Evolutionary conservation across 2,329 filamentous ascomycete genomes (phyloP).

Genomic region (Penicillium sp.): DNA sequence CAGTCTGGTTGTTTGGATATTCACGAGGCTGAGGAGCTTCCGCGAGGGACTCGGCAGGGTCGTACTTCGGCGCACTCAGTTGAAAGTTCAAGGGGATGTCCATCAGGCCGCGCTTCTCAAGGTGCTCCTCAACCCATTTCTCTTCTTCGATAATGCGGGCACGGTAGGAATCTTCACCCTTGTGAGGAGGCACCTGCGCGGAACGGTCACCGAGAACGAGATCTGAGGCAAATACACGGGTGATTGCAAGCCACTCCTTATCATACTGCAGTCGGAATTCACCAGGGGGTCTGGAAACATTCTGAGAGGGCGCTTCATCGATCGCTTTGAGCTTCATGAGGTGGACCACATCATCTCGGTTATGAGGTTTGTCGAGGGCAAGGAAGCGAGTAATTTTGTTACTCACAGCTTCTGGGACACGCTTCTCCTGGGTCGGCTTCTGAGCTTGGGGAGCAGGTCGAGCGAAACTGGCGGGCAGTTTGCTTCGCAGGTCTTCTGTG

Average conservation of each 20-base stretch:
- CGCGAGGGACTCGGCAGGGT: conserved; percentile 51
- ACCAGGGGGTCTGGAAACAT: conserved; percentile 21
- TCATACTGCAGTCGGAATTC: conserved; percentile 71
- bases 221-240: conserved; percentile 66
- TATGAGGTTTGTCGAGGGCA: conserved; percentile 80
- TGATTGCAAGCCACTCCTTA: conserved; percentile 91
- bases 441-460: conserved; percentile 28
- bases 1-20: conserved; percentile 82
- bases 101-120: conserved; percentile 59
- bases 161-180: conserved; percentile 63
- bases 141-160: conserved; percentile 63
- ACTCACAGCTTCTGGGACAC: conserved; percentile 64
- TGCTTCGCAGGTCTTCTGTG: conserved; percentile 57
- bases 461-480: conserved; percentile 26
- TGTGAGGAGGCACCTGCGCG: conserved; percentile 51
- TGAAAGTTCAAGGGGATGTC: conserved; percentile 72
- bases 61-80: conserved; percentile 67
- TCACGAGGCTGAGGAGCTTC: conserved; percentile 64
- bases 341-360: conserved; percentile 70
- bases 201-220: conserved; percentile 58
- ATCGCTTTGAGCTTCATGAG: conserved; percentile 58
- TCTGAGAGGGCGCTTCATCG: conserved; percentile 24
- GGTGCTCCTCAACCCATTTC: conserved; percentile 72
- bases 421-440: conserved; percentile 49
- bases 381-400: conserved; percentile 81